Base-by-base conservation (phyloP, 2,329 filamentous ascomycete species). In the Calonectria hawksworthii region DNA sequence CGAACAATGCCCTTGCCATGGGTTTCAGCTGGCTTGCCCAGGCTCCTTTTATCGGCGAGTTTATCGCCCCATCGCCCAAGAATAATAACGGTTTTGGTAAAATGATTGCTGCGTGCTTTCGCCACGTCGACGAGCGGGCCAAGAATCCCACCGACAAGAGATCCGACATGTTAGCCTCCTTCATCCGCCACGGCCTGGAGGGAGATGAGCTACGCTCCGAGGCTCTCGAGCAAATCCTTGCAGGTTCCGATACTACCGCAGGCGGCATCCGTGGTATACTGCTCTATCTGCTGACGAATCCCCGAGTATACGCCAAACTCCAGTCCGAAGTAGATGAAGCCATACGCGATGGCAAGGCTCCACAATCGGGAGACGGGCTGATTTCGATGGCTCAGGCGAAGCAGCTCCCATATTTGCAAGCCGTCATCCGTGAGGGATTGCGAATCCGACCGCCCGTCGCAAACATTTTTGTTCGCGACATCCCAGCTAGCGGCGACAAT, bases 201-300 rank as follows among this genome's bases (percentile, higher is more conserved):
- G 80, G 83, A 21, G 85, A 85, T 32, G 80, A 84, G 7, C 72
- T 86, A 3, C 82, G 78, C 34, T 77, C 80, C 8, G 84, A 85
- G 41, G 82, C 82, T 0, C 73, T 85, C 0, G 81, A 84, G 23
- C 83, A 84, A 32, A 80, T 84, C 28, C 79, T 87, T 14, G 85
- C 84, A 3, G 86, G 85, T 38, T 82, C 83, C 23, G 86, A 87
- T n/a, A 86, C 86, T 7, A 82, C 80, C 0, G 82, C 85, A 1
- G 83, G 79, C 0, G 82, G 80, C 1, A 83, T 87, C 38, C 87
- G 90, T 1, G 84, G 87, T 16, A 88, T 86, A 0, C 75, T 92
- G 63, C 85, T 92, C 16, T 87, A 89, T 77, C 82, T 92, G 65
- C 85, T 89, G 8, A 89, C 86, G 0, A 88, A 87, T 44, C 89